A percentile compares a stretch with the other conserved stretches of the same genome.
Conservation (phyloP, 23 red algal genomes). For the Gracilaria gracilis region DNA sequence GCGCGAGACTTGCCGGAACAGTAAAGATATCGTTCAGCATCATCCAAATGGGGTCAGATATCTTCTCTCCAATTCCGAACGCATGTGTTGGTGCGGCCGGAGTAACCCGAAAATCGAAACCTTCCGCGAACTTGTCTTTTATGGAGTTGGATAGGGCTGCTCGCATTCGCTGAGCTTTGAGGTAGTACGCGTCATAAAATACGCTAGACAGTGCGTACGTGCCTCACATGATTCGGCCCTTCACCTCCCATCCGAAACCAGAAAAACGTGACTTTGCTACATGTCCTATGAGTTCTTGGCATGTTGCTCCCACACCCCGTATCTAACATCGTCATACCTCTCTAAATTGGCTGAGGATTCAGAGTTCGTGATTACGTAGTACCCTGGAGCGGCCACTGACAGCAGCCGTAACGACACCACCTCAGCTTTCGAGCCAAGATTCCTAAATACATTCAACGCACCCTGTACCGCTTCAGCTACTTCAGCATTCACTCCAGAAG, state of each 20-base stretch:
- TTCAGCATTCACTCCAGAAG: constrained; percentile 37
- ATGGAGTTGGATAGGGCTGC: constrained; percentile 53
- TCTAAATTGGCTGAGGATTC: constrained; percentile 96
- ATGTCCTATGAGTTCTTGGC: constrained; percentile 68
- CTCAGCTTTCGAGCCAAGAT: constrained; percentile 67
- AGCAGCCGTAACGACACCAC: constrained; percentile 72
- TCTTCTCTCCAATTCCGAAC: constrained; percentile 78
- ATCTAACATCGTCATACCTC: constrained; percentile 93
- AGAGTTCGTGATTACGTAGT: constrained; percentile 86
- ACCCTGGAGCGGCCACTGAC: constrained; percentile 56
- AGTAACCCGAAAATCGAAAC: constrained; percentile 72
- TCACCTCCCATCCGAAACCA: constrained; percentile 87
- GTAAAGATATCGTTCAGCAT: constrained; percentile 82
- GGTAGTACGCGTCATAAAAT: constrained; percentile 96
- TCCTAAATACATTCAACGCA: constrained; percentile 38
- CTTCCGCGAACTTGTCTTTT: constrained; percentile 45
- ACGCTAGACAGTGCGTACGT: constrained; percentile 90
- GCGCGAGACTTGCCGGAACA: constrained; percentile 82
- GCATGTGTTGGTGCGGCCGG: constrained; percentile 81
- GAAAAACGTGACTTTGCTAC: constrained; percentile 61
- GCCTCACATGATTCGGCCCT: constrained; percentile 84
- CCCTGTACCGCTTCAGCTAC: constrained; percentile 36
- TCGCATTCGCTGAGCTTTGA: constrained; percentile 81
- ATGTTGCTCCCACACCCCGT: constrained; percentile 69
- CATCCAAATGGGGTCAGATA: constrained; percentile 78